Percentiles rank a stretch among this genome's conserved stretches.
Evolutionary conservation across 1,284 basidiomycete species (phyloP).

Genomic region (Exsudoporus floridanus): DNA sequence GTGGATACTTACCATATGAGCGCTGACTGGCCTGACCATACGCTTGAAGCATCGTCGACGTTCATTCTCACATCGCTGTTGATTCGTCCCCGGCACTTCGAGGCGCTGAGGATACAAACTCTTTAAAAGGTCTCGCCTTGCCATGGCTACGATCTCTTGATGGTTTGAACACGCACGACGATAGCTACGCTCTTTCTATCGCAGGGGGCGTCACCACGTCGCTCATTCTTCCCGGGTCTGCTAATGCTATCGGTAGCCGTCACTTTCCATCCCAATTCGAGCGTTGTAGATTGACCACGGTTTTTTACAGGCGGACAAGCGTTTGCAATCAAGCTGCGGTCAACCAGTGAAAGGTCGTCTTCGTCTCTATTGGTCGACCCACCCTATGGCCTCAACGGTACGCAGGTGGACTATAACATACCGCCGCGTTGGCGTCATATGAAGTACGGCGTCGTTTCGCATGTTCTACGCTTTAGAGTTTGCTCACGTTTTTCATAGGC

Average conservation of each 20-base stretch:
- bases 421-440: constrained; percentile 50
- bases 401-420: constrained; percentile 26
- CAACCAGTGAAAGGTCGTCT: constrained; percentile 43
- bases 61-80: constrained; percentile 67
- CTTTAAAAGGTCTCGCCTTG: constrained; percentile 39
- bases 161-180: constrained; percentile 34
- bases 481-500: constrained; percentile 31
- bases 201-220: constrained; percentile 65
- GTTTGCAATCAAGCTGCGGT: constrained; percentile 51
- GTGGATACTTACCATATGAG: not conserved
- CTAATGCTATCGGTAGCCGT: constrained; percentile 52
- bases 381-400: constrained; percentile 40
- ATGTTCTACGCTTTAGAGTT: not conserved
- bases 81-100: constrained; percentile 44
- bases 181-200: constrained; percentile 26
- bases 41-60: constrained; percentile 44
- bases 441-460: constrained; percentile 32
- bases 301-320: constrained; percentile 44
- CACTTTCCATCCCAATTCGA: not conserved
- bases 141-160: constrained; percentile 39
- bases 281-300: constrained; percentile 17
- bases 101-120: constrained; percentile 45
- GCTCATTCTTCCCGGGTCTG: constrained; percentile 60
- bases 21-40: not conserved
- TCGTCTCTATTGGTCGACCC: constrained; percentile 48